These are phyloP conservation scores for Cicer pinnatifidum DNA, from an alignment of 306 rosid genomes.

Conservation along the genomic window DNA sequence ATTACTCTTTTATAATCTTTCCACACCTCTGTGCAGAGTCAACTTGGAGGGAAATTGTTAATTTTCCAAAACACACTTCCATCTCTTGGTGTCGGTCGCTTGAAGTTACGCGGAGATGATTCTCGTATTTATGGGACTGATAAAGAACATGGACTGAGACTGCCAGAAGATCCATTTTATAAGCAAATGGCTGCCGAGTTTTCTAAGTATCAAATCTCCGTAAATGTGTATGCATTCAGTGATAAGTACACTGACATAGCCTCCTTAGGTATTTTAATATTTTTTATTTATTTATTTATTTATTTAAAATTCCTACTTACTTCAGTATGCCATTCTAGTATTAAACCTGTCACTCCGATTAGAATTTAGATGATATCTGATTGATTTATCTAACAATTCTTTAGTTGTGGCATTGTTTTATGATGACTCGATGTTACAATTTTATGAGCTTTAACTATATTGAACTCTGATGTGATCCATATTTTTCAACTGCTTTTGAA, in stretches of 20 bases:
- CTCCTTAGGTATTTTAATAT: slow-evolving; percentile 75
- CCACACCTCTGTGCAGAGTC: slow-evolving; percentile 65
- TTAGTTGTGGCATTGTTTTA: slow-evolving; percentile 36
- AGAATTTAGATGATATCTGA: slow-evolving; percentile 9
- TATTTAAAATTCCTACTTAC: slow-evolving; percentile 26
- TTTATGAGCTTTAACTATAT: neutral
- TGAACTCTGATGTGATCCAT: slow-evolving; percentile 19
- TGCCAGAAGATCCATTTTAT: slow-evolving; percentile 97
- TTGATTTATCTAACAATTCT: slow-evolving; percentile 40
- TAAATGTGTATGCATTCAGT: slow-evolving; percentile 84
- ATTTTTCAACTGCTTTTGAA: slow-evolving; percentile 13
- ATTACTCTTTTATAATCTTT: slow-evolving; percentile 35
- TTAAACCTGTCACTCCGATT: slow-evolving; percentile 30
- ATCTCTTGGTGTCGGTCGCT: slow-evolving; percentile 96
- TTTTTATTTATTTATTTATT: neutral
- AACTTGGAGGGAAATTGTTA: slow-evolving; percentile 94
- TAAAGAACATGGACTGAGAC: slow-evolving; percentile 80
- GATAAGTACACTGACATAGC: slow-evolving; percentile 98
- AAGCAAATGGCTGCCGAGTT: slow-evolving; percentile 99
- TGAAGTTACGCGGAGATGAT: slow-evolving; percentile 97
- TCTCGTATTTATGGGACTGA: slow-evolving; percentile 92
- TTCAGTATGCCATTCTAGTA: slow-evolving; percentile 5
- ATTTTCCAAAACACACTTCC: slow-evolving; percentile 94
- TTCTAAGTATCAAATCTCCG: slow-evolving; percentile 89
- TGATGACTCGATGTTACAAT: slow-evolving; percentile 11